These are phyloP conservation scores for Monilinia fructicola DNA, from an alignment of 2,329 filamentous ascomycete species.

Conservation along the genomic window DNA sequence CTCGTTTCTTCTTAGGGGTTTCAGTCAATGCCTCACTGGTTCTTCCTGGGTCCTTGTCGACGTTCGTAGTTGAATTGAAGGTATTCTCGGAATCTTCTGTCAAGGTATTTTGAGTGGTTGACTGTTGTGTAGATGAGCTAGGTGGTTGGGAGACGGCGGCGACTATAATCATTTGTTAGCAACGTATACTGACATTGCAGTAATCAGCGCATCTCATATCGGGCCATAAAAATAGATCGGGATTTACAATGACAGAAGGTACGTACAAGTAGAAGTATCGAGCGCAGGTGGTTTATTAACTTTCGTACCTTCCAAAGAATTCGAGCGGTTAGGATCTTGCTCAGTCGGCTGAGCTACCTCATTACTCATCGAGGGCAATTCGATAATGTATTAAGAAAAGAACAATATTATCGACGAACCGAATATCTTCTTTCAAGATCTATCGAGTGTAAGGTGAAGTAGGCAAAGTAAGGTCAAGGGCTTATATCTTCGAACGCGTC, in stretches of 20 bases:
- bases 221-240: slow-evolving; percentile 6
- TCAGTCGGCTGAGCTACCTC: slow-evolving; percentile 41
- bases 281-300: slow-evolving; percentile 37
- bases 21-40: slow-evolving; percentile 34
- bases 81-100: slow-evolving; percentile 38
- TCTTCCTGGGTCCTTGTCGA: slow-evolving; percentile 35
- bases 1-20: slow-evolving; percentile 46
- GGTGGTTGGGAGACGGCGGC: slow-evolving; percentile 36
- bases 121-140: slow-evolving; percentile 37
- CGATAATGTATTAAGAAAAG: slow-evolving; percentile 25
- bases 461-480: not conserved
- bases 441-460: slow-evolving; percentile 1
- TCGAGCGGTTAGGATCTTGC: slow-evolving; percentile 39
- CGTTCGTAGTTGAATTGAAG: slow-evolving; percentile 33
- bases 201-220: slow-evolving; percentile 9
- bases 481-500: slow-evolving; percentile 31
- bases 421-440: slow-evolving; percentile 4
- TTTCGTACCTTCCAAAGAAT: slow-evolving; percentile 37
- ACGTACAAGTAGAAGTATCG: slow-evolving; percentile 40
- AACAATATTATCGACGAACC: slow-evolving; percentile 23
- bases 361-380: slow-evolving; percentile 44
- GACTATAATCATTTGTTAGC: slow-evolving; percentile 35
- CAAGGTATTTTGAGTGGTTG: slow-evolving; percentile 38
- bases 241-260: slow-evolving; percentile 2
- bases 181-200: slow-evolving; percentile 12